A percentile compares a stretch with the other conserved stretches of the same genome.
Evolutionary conservation across 371 early-diverging fungal species (phyloP).

Genomic region (Syncephalastrum contaminatum): DNA sequence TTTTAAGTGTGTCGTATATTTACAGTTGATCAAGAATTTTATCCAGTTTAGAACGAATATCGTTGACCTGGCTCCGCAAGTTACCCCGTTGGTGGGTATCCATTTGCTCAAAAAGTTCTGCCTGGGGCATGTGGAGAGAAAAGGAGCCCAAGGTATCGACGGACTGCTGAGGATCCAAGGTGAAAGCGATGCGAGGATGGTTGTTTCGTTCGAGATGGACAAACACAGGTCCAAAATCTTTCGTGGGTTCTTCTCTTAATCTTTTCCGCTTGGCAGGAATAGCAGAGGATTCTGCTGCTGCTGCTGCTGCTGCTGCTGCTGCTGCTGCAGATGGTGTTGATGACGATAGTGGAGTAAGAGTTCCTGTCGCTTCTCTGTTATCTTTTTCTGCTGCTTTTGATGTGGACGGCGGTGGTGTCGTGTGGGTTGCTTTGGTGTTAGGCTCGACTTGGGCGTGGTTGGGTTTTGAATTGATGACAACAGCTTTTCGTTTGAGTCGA

Average conservation of each 20-base stretch:
- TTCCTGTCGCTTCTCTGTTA: too few species aligned
- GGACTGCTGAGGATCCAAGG: slow-evolving; percentile 20
- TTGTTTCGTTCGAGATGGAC: slow-evolving; percentile 22
- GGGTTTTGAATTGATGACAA: too few species aligned
- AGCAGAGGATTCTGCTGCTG: not conserved
- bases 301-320: not conserved
- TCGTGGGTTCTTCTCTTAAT: not conserved
- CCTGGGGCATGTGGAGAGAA: slow-evolving; percentile 10
- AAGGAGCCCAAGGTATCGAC: slow-evolving; percentile 14
- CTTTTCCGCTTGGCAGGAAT: not conserved
- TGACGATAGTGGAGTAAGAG: too few species aligned
- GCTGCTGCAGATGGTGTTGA: not conserved
- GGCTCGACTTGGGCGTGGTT: too few species aligned
- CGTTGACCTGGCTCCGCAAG: slow-evolving; percentile 19
- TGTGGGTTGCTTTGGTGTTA: too few species aligned
- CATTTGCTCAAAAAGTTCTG: slow-evolving; percentile 14
- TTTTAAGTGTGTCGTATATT: not conserved
- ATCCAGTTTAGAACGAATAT: slow-evolving; percentile 24
- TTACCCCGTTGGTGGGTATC: slow-evolving; percentile 13
- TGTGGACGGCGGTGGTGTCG: too few species aligned
- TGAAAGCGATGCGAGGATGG: slow-evolving; percentile 20
- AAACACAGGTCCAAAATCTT: slow-evolving; percentile 19
- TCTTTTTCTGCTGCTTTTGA: too few species aligned
- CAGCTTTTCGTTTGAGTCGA: too few species aligned
- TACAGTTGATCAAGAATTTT: slow-evolving; percentile 3